phyloP scores from a whole-genome alignment of 2,329 filamentous ascomycete species.

The Colletotrichum magnum region DNA sequence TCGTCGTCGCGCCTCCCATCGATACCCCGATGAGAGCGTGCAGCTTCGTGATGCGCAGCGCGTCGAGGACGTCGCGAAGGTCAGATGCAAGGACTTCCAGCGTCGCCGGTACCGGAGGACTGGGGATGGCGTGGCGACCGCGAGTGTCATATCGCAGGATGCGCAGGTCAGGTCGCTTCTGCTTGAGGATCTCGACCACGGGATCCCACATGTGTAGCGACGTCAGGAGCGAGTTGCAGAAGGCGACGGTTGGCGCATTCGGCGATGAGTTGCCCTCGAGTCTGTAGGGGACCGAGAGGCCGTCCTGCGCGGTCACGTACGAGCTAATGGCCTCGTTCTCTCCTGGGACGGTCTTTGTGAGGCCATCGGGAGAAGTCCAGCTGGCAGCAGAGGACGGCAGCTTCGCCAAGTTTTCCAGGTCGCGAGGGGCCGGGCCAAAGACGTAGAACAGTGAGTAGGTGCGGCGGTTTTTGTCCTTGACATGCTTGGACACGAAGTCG shows the following conservation, averaged over 20 bases:
- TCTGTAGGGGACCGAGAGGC: slow-evolving; percentile 78
- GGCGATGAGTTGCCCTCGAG: slow-evolving; percentile 80
- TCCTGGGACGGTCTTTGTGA: slow-evolving; percentile 65
- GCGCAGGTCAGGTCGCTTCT: slow-evolving; percentile 74
- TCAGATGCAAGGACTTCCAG: slow-evolving; percentile 79
- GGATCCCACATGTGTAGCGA: slow-evolving; percentile 86
- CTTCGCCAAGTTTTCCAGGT: slow-evolving; percentile 71
- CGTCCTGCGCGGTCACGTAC: slow-evolving; percentile 77
- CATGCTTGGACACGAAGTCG: slow-evolving; percentile 71
- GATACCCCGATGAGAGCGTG: slow-evolving; percentile 82
- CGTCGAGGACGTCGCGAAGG: slow-evolving; percentile 74
- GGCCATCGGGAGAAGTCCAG: slow-evolving; percentile 70
- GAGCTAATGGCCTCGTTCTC: slow-evolving; percentile 73
- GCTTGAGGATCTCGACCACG: slow-evolving; percentile 74
- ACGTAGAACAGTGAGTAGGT: slow-evolving; percentile 83
- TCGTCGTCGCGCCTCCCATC: slow-evolving; percentile 83
- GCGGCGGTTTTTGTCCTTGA: slow-evolving; percentile 70
- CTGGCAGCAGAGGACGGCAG: slow-evolving; percentile 60
- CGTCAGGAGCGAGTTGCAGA: slow-evolving; percentile 86
- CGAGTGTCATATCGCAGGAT: slow-evolving; percentile 85
- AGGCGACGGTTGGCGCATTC: slow-evolving; percentile 79
- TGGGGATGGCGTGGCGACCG: slow-evolving; percentile 70
- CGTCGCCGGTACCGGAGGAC: slow-evolving; percentile 65
- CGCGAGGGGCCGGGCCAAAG: slow-evolving; percentile 81
- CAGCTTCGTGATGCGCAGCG: slow-evolving; percentile 77